A percentile compares a stretch with the other conserved stretches of the same genome.
These are phyloP conservation scores for Zygosaccharomyces bailii DNA, from an alignment of 805 yeast species.

Conservation along the genomic window DNA sequence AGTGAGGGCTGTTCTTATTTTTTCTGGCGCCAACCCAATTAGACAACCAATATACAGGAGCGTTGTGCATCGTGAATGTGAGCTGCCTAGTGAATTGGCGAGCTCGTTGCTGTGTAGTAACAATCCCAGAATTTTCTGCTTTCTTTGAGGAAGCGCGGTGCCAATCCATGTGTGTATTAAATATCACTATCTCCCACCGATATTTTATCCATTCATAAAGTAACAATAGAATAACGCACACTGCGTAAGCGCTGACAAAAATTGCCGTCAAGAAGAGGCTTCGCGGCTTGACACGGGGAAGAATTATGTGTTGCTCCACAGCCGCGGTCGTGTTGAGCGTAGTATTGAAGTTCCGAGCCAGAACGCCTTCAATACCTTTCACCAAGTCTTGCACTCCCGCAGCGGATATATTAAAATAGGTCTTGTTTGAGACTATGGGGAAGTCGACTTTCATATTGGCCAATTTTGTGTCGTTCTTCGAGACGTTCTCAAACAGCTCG, in stretches of 20 bases:
- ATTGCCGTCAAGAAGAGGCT: conserved; percentile 6
- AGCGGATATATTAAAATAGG: neutral
- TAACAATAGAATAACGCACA: conserved; percentile 5
- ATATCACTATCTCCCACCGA: conserved; percentile 9
- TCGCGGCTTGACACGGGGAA: neutral
- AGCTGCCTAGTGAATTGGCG: conserved; percentile 6
- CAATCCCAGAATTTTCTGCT: neutral
- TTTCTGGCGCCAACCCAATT: conserved; percentile 3
- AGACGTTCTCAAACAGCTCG: conserved; percentile 12
- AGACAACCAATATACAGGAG: conserved; percentile 8
- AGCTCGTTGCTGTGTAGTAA: conserved; percentile 11
- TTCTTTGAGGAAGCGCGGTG: neutral
- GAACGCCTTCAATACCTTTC: neutral
- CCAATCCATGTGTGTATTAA: conserved; percentile 10
- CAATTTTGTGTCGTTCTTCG: conserved; percentile 5
- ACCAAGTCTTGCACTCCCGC: neutral
- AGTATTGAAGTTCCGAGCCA: neutral
- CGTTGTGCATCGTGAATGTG: conserved; percentile 8
- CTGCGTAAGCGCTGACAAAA: conserved; percentile 6
- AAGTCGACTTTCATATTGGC: neutral
- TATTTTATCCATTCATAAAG: conserved; percentile 10
- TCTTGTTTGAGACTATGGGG: conserved; percentile 1
- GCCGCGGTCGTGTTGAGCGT: neutral
- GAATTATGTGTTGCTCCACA: neutral
- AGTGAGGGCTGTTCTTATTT: neutral